Base-by-base conservation (phyloP, 306 rosid species). In the Prosopis cineraria region DNA sequence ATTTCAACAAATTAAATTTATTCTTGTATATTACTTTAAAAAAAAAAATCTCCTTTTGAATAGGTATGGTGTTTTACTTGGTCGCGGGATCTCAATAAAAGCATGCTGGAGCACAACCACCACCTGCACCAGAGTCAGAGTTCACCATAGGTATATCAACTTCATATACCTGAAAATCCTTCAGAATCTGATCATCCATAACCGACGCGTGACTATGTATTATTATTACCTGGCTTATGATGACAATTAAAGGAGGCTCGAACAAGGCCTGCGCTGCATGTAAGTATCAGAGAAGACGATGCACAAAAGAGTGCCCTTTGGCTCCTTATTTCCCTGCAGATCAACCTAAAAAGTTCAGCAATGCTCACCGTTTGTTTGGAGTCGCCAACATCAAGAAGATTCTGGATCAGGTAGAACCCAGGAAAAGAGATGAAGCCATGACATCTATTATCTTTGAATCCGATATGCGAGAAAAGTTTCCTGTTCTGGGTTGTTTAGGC, bases 181-280 rank as follows among this genome's bases (percentile, higher is more conserved):
- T 24, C 4, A 24, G 30, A 55, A 55, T 20, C 31, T 55, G 14
- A 43, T 55, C 30, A 1, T 3, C n/a, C n/a, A n/a, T n/a, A n/a
- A n/a, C n/a, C 7, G 27, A 8, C 30, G 5, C 0, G 31, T 22
- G 31, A 6, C 22, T 55, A 55, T 55, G 31, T 9, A 55, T 10
- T 11, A 7, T 0, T 27, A 20, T 7, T n/a, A n/a, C n/a, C 22
- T 7, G 25, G 22, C 3, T 22, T n/a, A 58, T 14, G n/a, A 58
- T 85, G 90, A 75, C 89, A 13, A 76, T 81, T 4, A 80, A 88
- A 59, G 93, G 91, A 34, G 90, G 93, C 74, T 34, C 88, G 60
- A 87, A 82, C 74, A 87, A 85, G 65, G 92, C 97, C 10, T 91
- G 97, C 52, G 97, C 97, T 0, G 87, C 90, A 0, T 91, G 97